Percentiles rank a stretch among this genome's conserved stretches.
phyloP scores from a whole-genome alignment of 208 protist genomes.

The Herpetomonas samuelpessoai region DNA sequence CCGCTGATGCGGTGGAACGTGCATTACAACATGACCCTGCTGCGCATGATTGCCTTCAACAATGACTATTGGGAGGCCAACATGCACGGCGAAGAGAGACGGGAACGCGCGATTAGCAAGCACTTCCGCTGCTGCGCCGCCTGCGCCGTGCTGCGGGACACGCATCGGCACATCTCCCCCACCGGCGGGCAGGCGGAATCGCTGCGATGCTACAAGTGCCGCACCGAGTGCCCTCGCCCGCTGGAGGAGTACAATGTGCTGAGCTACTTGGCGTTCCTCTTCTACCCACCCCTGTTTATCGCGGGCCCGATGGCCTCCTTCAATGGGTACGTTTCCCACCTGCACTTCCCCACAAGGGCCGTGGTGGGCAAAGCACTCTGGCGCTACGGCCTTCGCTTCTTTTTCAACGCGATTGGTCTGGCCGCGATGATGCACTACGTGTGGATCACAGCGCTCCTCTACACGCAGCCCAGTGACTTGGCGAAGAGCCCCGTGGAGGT shows the following conservation, averaged over 20 bases:
- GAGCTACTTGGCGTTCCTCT: conserved; percentile 75
- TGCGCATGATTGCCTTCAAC: conserved; percentile 81
- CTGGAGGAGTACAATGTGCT: conserved; percentile 54
- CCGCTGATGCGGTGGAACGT: conserved; percentile 47
- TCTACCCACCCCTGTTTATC: conserved; percentile 86
- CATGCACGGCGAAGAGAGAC: conserved; percentile 9
- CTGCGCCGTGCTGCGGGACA: conserved; percentile 40
- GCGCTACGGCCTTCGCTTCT: conserved; percentile 35
- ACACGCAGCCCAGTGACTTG: conserved; percentile 7
- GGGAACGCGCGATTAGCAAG: conserved; percentile 13
- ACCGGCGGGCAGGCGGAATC: conserved; percentile 14
- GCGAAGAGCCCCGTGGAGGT: not conserved
- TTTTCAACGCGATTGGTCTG: conserved; percentile 27
- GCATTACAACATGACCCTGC: conserved; percentile 71
- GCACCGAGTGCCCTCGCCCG: conserved; percentile 32
- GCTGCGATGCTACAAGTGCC: conserved; percentile 44
- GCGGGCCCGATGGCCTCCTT: conserved; percentile 84
- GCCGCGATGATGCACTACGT: conserved; percentile 49
- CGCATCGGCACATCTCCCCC: conserved; percentile 3
- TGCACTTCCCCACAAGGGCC: conserved; percentile 37
- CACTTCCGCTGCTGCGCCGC: conserved; percentile 34
- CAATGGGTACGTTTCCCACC: conserved; percentile 85
- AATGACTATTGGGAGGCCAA: conserved; percentile 41
- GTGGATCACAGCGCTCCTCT: conserved; percentile 40
- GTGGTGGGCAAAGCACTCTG: conserved; percentile 11